Evolutionary conservation across 1,284 basidiomycete genomes (phyloP).

Genomic region (Moesziomyces antarcticus): DNA sequence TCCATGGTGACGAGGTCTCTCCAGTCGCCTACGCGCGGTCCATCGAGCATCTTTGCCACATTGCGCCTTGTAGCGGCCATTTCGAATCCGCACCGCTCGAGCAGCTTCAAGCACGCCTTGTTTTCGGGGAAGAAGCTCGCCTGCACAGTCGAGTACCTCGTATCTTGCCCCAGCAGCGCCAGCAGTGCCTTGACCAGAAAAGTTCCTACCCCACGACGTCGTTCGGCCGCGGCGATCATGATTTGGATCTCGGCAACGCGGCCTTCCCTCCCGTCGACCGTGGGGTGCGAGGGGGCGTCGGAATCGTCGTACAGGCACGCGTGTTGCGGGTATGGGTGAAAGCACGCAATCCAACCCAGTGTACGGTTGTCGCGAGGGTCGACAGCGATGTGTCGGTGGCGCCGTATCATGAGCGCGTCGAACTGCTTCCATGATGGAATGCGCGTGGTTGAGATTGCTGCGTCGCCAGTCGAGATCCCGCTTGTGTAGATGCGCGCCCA

Average conservation of each 20-base stretch:
- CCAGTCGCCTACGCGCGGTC: slow-evolving; percentile 23
- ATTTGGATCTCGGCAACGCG: slow-evolving; percentile 24
- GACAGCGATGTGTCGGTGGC: slow-evolving; percentile 37
- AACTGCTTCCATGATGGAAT: slow-evolving; percentile 43
- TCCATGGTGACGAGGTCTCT: slow-evolving; percentile 32
- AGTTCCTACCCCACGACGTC: slow-evolving; percentile 16
- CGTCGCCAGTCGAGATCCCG: slow-evolving; percentile 32
- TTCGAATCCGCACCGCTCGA: slow-evolving; percentile 17
- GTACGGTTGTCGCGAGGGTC: slow-evolving; percentile 37
- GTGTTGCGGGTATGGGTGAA: slow-evolving; percentile 16
- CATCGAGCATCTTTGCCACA: slow-evolving; percentile 36
- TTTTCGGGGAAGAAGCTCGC: slow-evolving; percentile 36
- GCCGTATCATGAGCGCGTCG: slow-evolving; percentile 39
- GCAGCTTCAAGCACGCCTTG: slow-evolving; percentile 12
- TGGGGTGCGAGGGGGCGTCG: neutral
- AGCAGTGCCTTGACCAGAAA: slow-evolving; percentile 25
- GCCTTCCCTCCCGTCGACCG: slow-evolving; percentile 13
- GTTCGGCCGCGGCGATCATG: slow-evolving; percentile 37
- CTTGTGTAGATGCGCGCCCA: slow-evolving; percentile 42
- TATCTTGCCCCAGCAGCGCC: slow-evolving; percentile 14
- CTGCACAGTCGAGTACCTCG: slow-evolving; percentile 27
- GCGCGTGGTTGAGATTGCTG: slow-evolving; percentile 20
- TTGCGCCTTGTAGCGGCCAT: neutral
- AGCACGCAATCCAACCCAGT: slow-evolving; percentile 38
- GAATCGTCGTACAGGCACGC: slow-evolving; percentile 9